Base-by-base conservation (phyloP, 2,329 filamentous ascomycete species). In the Plectosphaerella cucumerina region DNA sequence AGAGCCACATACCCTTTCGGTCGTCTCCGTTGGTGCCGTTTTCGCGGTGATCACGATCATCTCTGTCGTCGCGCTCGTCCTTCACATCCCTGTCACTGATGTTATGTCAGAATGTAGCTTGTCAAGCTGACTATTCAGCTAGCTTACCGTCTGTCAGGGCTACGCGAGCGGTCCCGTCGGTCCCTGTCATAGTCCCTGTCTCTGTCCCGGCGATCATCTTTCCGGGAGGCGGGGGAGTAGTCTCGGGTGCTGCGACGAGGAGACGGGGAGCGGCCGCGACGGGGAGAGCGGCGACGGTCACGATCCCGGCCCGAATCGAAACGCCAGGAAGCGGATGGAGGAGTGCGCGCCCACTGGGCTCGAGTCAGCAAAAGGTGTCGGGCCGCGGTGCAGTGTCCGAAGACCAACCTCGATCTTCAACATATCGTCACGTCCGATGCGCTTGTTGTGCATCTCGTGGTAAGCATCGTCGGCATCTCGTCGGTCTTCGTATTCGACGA, bases 361-460 rank as follows among this genome's bases (percentile, higher is more conserved):
- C 2, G 9, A 15, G 17, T 48, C 9, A 5, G 50, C 57, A 35
- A 59, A 37, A n/a, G 9, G 35, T n/a, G 15, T 18, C 6, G n/a
- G 14, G 35, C 15, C 35, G 4, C 35, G 35, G 14, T 6, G 35
- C 8, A 31, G 12, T 4, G 26, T 31, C 26, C 4, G 14, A 15
- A 11, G 17, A 60, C 81, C 60, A 74, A 96, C 94, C 83, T 99
- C 94, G 59, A 99, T 97, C 78, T 99, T 99, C 75, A 99, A 70
- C 53, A 96, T 76, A 65, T 99, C 94, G 67, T 99, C 94, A 56
- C 93, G 87, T 45, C 91, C 92, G 62, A 99, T 91, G 60, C 93
- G 90, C 84, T 97, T 97, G 79, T 97, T 97, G 69, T 99, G 94
- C 94, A 99, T 99, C 76, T 99, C 94, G 71, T 99, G 90, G 70